phyloP scores from a whole-genome alignment of 2,329 filamentous ascomycete genomes.

The Hymenoscyphus albidus region DNA sequence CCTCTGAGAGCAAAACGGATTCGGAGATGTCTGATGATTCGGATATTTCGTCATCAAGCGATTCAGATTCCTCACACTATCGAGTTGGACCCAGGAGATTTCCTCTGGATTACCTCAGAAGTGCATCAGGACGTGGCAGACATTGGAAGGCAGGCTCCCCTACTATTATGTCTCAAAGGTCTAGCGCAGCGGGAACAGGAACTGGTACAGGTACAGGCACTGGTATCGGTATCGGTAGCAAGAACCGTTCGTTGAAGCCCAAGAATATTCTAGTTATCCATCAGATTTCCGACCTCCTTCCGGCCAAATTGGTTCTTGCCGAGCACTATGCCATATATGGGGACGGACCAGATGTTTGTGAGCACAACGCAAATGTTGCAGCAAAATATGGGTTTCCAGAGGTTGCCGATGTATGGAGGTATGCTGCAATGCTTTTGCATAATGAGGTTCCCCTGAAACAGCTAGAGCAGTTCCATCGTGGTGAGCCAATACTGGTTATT shows the following conservation, averaged over 20 bases:
- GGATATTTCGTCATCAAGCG: conserved; percentile 32
- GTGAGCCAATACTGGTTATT: conserved; percentile 58
- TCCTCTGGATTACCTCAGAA: conserved; percentile 31
- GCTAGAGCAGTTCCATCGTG: conserved; percentile 49
- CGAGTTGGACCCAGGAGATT: conserved; percentile 26
- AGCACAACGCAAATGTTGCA: conserved; percentile 77
- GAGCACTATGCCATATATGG: conserved; percentile 80
- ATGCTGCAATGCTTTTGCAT: conserved; percentile 72
- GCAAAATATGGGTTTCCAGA: conserved; percentile 66
- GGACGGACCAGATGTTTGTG: conserved; percentile 74
- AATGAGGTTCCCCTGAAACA: conserved; percentile 71
- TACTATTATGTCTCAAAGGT: conserved; percentile 34
- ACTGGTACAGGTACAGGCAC: conserved; percentile 58
- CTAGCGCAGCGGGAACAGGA: conserved; percentile 39
- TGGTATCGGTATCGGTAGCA: conserved; percentile 40
- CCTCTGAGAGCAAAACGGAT: conserved; percentile 36
- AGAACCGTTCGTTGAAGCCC: conserved; percentile 35
- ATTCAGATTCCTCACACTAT: conserved; percentile 35
- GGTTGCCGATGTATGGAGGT: conserved; percentile 77
- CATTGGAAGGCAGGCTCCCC: conserved; percentile 30
- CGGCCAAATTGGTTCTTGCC: conserved; percentile 73
- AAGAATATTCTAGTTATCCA: conserved; percentile 74
- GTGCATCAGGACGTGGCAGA: conserved; percentile 23
- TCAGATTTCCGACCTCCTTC: conserved; percentile 66
- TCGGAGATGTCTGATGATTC: conserved; percentile 38